These are phyloP conservation scores for Cercospora sesami DNA, from an alignment of 2,329 filamentous ascomycete species.

Conservation along the genomic window DNA sequence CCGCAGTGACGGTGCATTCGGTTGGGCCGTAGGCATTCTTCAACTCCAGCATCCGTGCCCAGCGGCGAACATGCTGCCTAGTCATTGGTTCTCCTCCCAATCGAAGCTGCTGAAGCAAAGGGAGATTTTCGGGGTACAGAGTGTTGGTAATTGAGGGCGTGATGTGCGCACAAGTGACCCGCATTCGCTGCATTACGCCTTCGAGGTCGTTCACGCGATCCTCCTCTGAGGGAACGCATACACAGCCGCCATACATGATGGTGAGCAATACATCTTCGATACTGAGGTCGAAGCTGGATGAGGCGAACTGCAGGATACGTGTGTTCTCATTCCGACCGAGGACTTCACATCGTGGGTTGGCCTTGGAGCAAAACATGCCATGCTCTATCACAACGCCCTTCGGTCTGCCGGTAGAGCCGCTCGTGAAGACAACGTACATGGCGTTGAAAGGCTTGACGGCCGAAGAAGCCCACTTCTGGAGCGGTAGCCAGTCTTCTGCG, in stretches of 20 bases:
- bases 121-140: neutral
- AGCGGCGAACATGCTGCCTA: neutral
- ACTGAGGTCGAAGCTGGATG: neutral
- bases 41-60: neutral
- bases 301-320: neutral
- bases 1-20: neutral
- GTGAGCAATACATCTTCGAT: neutral
- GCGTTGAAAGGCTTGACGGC: neutral
- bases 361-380: neutral
- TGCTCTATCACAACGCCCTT: conserved; percentile 27
- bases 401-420: conserved; percentile 23
- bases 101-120: neutral
- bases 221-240: neutral
- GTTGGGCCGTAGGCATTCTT: neutral
- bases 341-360: neutral
- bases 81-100: neutral
- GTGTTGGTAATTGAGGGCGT: neutral
- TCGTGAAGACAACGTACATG: conserved; percentile 23
- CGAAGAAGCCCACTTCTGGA: neutral
- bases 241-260: neutral
- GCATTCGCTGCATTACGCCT: neutral
- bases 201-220: neutral
- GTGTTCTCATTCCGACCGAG: neutral
- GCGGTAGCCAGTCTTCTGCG: neutral
- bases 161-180: neutral